These are phyloP conservation scores for Hymenoscyphus albidus DNA, from an alignment of 2,329 filamentous ascomycete species.

Conservation along the genomic window DNA sequence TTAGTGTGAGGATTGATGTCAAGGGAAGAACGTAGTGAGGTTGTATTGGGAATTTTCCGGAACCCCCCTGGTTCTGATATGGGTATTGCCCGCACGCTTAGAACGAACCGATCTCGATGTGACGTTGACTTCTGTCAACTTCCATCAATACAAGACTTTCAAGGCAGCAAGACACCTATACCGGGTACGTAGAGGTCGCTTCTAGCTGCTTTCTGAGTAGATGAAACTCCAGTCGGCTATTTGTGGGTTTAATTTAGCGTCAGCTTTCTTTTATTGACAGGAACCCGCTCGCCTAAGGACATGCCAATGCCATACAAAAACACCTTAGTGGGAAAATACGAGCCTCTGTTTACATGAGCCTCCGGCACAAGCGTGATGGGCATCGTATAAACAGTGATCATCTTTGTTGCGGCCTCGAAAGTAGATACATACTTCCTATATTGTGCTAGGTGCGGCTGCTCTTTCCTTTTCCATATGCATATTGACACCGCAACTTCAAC, in stretches of 20 bases:
- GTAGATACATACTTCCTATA: no score
- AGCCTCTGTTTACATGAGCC: not conserved
- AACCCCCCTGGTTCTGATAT: not conserved
- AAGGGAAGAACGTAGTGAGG: not conserved
- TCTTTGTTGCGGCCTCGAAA: no score
- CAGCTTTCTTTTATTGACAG: not conserved
- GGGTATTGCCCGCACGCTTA: not conserved
- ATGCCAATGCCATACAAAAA: no score
- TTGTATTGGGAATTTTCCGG: not conserved
- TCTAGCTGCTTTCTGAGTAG: not conserved
- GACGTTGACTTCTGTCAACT: not conserved
- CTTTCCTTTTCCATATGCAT: not conserved
- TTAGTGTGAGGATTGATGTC: not conserved
- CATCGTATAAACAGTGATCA: no score
- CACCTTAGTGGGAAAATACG: not conserved
- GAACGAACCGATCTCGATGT: not conserved
- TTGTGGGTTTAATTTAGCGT: not conserved
- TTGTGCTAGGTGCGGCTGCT: not conserved
- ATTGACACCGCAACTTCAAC: not conserved
- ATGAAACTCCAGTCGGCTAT: not conserved
- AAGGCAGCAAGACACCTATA: not conserved
- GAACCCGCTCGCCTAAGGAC: not conserved
- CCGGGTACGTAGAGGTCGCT: not conserved
- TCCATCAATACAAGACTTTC: not conserved
- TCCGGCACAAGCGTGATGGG: no score